Conservation (phyloP, 208 protist species). For the Zelonia costaricensis region DNA sequence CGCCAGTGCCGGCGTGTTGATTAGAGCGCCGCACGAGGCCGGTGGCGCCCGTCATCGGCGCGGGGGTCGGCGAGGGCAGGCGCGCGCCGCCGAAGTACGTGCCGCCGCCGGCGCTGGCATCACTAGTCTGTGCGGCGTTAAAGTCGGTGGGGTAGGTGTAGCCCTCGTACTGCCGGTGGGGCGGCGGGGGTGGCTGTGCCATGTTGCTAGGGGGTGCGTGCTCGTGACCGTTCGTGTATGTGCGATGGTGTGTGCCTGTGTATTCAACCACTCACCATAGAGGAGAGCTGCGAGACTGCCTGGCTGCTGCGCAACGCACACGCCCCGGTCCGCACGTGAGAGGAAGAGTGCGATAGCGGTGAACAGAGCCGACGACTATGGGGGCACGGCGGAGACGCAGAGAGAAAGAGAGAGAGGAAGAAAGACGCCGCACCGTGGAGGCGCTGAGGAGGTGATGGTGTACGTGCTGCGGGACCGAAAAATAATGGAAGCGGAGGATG, state of each 20-base stretch:
- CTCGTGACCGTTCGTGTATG: too few species aligned
- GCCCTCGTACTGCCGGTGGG: slow-evolving; percentile 15
- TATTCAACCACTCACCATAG: too few species aligned
- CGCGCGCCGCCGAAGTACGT: slow-evolving; percentile 14
- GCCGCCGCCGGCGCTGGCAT: background rate
- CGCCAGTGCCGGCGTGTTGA: slow-evolving; percentile 11
- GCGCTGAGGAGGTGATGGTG: too few species aligned
- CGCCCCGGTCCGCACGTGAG: background rate
- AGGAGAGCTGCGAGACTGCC: background rate
- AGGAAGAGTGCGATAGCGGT: background rate
- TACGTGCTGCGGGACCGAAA: too few species aligned
- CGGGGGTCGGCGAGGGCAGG: background rate
- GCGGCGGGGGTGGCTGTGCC: background rate
- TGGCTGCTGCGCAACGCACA: background rate
- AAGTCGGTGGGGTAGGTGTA: slow-evolving; percentile 28
- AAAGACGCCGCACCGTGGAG: too few species aligned
- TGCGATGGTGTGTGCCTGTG: background rate
- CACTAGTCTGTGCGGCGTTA: background rate
- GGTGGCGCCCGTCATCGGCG: slow-evolving; percentile 9
- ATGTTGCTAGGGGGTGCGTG: background rate
- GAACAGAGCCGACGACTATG: background rate
- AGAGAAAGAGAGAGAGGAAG: background rate
- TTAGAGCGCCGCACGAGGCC: slow-evolving; percentile 34
- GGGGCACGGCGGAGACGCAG: background rate
- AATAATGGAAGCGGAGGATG: too few species aligned